phyloP scores from a whole-genome alignment of 2,329 filamentous ascomycete genomes.

The Trichoderma sp. region DNA sequence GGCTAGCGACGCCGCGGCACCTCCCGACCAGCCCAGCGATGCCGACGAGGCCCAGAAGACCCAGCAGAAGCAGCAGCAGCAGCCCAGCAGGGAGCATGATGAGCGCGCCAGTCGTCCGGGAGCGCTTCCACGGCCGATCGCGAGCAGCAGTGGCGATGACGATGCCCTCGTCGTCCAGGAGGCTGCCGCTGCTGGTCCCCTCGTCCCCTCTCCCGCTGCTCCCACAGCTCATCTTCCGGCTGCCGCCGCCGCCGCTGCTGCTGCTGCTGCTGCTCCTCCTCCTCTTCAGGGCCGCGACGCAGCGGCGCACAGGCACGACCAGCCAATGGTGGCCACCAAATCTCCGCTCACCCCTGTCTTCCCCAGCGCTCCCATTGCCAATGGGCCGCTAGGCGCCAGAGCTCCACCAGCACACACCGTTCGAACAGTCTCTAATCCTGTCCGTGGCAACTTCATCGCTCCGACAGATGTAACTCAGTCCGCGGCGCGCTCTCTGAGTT shows the following conservation, averaged over 20 bases:
- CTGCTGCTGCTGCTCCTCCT: too few relatives aligned
- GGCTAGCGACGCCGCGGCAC: conserved; percentile 35
- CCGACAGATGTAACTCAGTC: conserved; percentile 52
- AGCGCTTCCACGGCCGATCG: conserved; percentile 55
- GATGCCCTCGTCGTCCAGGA: conserved; percentile 88
- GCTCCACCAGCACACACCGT: conserved; percentile 38
- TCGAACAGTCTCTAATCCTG: conserved; percentile 53
- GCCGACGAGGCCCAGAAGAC: not conserved
- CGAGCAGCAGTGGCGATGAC: conserved; percentile 51
- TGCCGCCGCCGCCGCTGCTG: too few relatives aligned
- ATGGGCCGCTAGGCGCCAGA: conserved; percentile 21
- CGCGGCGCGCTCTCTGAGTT: conserved; percentile 57
- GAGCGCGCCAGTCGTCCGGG: conserved; percentile 40
- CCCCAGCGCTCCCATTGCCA: conserved; percentile 39
- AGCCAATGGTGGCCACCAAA: conserved; percentile 75
- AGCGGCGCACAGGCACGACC: conserved; percentile 76
- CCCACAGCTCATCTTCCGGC: too few relatives aligned
- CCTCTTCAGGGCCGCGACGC: conserved; percentile 60
- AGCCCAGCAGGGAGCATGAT: not conserved
- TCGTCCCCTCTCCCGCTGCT: too few relatives aligned
- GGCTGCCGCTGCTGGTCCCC: conserved; percentile 43
- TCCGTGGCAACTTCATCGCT: conserved; percentile 48
- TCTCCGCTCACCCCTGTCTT: conserved; percentile 75
- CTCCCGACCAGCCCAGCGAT: conserved; percentile 31
- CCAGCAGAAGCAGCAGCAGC: not conserved